A percentile compares a stretch with the other conserved stretches of the same genome.
These are phyloP conservation scores for Podila horticola DNA, from an alignment of 192 early-diverging fungal species.

Conservation along the genomic window DNA sequence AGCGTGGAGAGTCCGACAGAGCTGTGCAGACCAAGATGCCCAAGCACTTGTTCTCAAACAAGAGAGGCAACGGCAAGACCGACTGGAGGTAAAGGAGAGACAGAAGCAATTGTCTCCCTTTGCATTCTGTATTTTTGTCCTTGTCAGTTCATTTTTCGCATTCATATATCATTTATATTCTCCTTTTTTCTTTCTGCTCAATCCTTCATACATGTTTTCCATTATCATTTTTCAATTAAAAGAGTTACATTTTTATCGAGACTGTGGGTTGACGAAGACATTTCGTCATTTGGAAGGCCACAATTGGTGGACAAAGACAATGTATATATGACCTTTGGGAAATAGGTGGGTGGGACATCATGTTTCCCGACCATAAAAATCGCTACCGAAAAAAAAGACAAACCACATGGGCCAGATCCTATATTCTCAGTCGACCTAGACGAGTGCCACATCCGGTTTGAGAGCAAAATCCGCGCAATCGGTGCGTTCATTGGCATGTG, in stretches of 20 bases:
- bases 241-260: background rate
- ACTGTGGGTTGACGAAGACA: too few species aligned
- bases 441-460: too few species aligned
- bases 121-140: background rate
- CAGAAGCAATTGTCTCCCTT: background rate
- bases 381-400: too few species aligned
- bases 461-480: too few species aligned
- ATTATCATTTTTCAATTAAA: background rate
- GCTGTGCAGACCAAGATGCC: constrained; percentile 93
- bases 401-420: too few species aligned
- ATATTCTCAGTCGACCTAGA: too few species aligned
- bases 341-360: too few species aligned
- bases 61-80: constrained; percentile 82
- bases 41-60: constrained; percentile 97
- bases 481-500: too few species aligned
- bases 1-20: constrained; percentile 94
- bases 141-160: background rate
- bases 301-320: too few species aligned
- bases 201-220: background rate
- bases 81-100: constrained; percentile 77
- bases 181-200: background rate
- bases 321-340: too few species aligned
- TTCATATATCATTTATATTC: background rate
- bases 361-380: too few species aligned
- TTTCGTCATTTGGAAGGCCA: too few species aligned